Evolutionary conservation across 139 green algal genomes (phyloP).

Genomic region (Closterium sp.): DNA sequence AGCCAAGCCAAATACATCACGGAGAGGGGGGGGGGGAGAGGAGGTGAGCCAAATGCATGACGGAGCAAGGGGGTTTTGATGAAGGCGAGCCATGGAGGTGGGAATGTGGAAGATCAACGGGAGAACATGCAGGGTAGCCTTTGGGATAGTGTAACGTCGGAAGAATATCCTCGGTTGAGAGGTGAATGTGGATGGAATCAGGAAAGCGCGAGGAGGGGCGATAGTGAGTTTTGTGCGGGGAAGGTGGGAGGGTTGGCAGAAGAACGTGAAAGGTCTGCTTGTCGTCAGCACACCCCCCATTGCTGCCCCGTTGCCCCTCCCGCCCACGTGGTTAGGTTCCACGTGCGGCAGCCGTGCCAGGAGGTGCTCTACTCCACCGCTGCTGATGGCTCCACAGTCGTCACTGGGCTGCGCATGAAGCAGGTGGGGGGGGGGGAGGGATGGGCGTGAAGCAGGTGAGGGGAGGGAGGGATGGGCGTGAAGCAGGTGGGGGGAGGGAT

Average conservation of each 20-base stretch:
- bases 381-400: constrained; percentile 61
- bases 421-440: not conserved
- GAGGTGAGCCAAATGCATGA: too few relatives aligned
- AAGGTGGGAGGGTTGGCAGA: not conserved
- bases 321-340: constrained; percentile 9
- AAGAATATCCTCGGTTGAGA: too few relatives aligned
- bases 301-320: not conserved
- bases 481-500: constrained; percentile 24
- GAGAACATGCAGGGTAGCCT: too few relatives aligned
- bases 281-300: not conserved
- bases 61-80: too few relatives aligned
- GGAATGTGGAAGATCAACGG: not conserved
- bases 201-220: not conserved
- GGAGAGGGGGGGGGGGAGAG: too few relatives aligned
- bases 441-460: not conserved
- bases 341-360: constrained; percentile 56
- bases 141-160: not conserved
- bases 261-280: not conserved
- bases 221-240: not conserved
- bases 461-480: constrained; percentile 57
- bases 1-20: too few relatives aligned
- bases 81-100: too few relatives aligned
- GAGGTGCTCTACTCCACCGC: constrained; percentile 80
- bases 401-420: constrained; percentile 76
- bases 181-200: not conserved